Conservation (phyloP, 2,329 filamentous ascomycete species). For the Aspergillus sp. region DNA sequence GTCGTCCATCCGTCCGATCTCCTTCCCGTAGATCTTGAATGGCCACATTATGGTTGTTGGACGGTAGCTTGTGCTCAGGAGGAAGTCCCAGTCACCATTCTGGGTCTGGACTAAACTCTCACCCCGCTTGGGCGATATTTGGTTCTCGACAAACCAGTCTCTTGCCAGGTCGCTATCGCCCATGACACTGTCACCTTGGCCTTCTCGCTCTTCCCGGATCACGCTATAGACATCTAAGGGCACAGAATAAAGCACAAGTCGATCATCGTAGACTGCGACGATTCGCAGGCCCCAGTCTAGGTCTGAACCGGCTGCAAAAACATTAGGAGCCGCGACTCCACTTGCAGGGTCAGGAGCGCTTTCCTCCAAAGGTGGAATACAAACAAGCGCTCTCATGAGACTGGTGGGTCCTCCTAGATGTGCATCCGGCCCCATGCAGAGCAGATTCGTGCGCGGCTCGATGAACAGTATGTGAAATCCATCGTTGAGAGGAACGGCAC, state of each 20-base stretch:
- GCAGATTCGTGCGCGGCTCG: constrained; percentile 55
- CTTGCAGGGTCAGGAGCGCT: constrained; percentile 9
- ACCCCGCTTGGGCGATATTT: constrained; percentile 24
- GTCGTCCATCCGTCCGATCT: constrained; percentile 47
- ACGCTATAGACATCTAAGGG: constrained; percentile 56
- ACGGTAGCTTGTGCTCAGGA: constrained; percentile 35
- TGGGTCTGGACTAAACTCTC: constrained; percentile 35
- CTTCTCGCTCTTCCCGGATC: constrained; percentile 33
- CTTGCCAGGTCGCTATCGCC: constrained; percentile 33
- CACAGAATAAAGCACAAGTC: constrained; percentile 61
- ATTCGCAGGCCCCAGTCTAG: constrained; percentile 58
- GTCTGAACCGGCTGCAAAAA: constrained; percentile 60
- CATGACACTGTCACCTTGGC: constrained; percentile 32
- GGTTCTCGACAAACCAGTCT: constrained; percentile 33
- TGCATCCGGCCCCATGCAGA: constrained; percentile 63
- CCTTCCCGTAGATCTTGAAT: constrained; percentile 49
- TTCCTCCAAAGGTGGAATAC: constrained; percentile 43
- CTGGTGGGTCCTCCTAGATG: constrained; percentile 58
- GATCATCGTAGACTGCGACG: constrained; percentile 54
- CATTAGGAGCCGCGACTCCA: constrained; percentile 42
- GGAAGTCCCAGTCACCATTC: constrained; percentile 43
- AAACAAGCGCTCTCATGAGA: constrained; percentile 59
- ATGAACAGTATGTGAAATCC: constrained; percentile 65
- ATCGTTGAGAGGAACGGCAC: constrained; percentile 64
- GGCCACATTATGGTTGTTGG: constrained; percentile 48